Base-by-base conservation (phyloP, 352 stramenopile species). In the Phytophthora pini region DNA sequence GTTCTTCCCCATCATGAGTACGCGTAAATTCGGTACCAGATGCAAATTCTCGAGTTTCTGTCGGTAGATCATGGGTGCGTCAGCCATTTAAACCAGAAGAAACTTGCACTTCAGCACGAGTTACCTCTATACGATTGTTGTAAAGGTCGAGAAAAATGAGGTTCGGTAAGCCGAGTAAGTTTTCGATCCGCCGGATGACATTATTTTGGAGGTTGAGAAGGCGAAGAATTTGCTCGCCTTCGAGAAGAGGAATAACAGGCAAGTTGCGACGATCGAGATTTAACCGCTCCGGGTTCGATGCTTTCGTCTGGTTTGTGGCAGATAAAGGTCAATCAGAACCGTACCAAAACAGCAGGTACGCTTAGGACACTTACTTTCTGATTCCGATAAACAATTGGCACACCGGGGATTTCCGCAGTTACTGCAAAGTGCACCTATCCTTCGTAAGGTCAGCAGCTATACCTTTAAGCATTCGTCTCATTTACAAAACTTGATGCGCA, bases 1-100 rank as follows among this genome's bases (percentile, higher is more conserved):
- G 67, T 97, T 98, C 66, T 94, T 96, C 5, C 93, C 93, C 34
- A 97, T 82, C 90, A 98, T 98, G n/a, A 98, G 77, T 44, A 98
- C 92, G 2, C 92, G 74, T 17, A 98, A 72, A 56, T 93, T 94
- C 9, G 84, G 85, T 3, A 98, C 82, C 17, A 77, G 65, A 17
- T 89, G 68, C 12, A 98, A 73, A 60, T 95, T 85, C 32, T 92
- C 83, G 7, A 94, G 80, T 76, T 74, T 82, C 83, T 94, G 11
- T n/a, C 5, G 11, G 50, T 7, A 8, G 32, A 11, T 53, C 12
- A 62, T 10, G 1, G 48, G 12, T 11, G 27, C 52, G 7, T 27
- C 29, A 44, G 7, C 31, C 38, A 40, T 49, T 13, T 36, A 26
- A 13, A 26, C 11, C 5, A 38, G 10, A 20, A 20, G 17, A 20